A percentile compares a stretch with the other conserved stretches of the same genome.
phyloP scores from a whole-genome alignment of 31 red algal genomes.

The Asparagopsis taxiformis region DNA sequence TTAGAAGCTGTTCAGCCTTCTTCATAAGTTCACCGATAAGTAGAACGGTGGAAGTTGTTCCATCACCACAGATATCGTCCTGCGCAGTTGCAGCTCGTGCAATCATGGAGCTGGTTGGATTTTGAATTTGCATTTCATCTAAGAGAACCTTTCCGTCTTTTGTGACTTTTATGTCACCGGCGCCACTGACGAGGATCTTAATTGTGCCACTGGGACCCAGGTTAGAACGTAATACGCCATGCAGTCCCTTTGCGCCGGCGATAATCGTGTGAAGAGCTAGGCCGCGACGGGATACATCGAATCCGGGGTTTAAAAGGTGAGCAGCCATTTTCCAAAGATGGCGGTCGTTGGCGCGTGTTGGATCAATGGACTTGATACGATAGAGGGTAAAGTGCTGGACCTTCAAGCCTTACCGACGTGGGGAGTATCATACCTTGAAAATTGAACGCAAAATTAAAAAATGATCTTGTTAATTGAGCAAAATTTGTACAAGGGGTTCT shows the following conservation, averaged over 20 bases:
- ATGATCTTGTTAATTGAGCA: no score
- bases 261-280: slow-evolving; percentile 92
- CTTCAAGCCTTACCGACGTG: no score
- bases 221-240: slow-evolving; percentile 92
- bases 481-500: no score
- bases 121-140: slow-evolving; percentile 97
- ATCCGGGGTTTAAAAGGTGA: slow-evolving; percentile 81
- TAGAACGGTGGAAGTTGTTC: slow-evolving; percentile 92
- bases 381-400: no score
- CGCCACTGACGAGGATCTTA: slow-evolving; percentile 94
- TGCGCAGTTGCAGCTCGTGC: slow-evolving; percentile 92
- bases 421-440: no score
- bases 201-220: slow-evolving; percentile 93
- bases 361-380: no score
- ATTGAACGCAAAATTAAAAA: no score
- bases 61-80: slow-evolving; percentile 94
- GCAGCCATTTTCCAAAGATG: slow-evolving; percentile 74
- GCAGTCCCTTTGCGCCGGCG: slow-evolving; percentile 88
- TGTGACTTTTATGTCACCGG: slow-evolving; percentile 94
- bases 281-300: slow-evolving; percentile 91
- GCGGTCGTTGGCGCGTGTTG: no score
- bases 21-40: slow-evolving; percentile 93
- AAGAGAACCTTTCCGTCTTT: slow-evolving; percentile 96
- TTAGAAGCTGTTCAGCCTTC: slow-evolving; percentile 90
- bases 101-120: slow-evolving; percentile 94